Evolutionary conservation across 495 filamentous ascomycete genomes (phyloP).

Genomic region (Lasiosphaeriaceae sp.): DNA sequence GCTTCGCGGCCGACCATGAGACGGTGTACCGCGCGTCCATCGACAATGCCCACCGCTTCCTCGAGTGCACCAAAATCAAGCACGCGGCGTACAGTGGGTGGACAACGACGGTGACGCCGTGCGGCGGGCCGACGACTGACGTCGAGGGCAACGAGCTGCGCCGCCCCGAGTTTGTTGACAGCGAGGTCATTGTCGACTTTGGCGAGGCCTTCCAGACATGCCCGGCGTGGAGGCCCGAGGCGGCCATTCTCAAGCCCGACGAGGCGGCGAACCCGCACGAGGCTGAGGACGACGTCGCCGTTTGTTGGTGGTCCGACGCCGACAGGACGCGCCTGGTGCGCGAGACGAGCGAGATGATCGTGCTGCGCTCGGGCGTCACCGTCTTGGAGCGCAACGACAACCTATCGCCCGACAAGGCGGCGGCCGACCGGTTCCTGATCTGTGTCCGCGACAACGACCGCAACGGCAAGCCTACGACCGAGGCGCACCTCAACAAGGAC

Average conservation of each 20-base stretch:
- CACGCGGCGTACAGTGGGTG: constrained; percentile 43
- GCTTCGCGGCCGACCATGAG: constrained; percentile 33
- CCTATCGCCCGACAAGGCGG: constrained; percentile 4
- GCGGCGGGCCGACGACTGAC: constrained; percentile 4
- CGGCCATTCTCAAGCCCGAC: constrained; percentile 1
- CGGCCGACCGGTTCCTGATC: constrained; percentile 23
- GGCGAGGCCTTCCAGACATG: constrained; percentile 38
- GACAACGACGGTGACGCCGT: constrained; percentile 26
- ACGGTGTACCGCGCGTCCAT: constrained; percentile 11
- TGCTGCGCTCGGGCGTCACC: constrained; percentile 23
- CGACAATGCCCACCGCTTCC: constrained; percentile 20
- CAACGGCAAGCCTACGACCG: constrained; percentile 11
- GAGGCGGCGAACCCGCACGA: neutral
- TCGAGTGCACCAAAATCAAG: constrained; percentile 40
- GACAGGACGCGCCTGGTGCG: constrained; percentile 9
- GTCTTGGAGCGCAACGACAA: constrained; percentile 6
- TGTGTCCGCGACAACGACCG: constrained; percentile 27
- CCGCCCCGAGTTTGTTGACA: constrained; percentile 30
- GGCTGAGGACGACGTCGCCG: neutral
- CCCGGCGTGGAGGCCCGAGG: constrained; percentile 23
- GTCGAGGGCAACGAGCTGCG: neutral
- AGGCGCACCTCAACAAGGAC: constrained; percentile 7
- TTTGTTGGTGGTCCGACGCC: constrained; percentile 1
- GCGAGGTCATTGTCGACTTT: constrained; percentile 50
- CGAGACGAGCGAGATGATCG: constrained; percentile 24